Conservation (phyloP, 345 rosid genomes). For the Eucalyptus decipiens region DNA sequence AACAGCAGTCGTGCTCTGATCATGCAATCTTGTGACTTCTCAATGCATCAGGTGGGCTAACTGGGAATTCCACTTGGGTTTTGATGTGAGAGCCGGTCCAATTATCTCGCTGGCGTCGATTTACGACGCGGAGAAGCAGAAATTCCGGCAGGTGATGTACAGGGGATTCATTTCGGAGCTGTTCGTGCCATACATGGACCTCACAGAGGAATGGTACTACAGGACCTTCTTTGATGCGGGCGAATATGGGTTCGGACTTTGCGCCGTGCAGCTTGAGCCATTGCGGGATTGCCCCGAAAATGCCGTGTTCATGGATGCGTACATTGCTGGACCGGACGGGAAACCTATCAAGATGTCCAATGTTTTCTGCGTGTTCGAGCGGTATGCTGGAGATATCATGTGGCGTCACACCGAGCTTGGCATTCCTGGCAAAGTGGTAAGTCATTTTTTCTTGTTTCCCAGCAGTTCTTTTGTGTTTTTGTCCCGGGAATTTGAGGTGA, state of each 20-base stretch:
- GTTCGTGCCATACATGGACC: conserved; percentile 83
- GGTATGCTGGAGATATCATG: conserved; percentile 42
- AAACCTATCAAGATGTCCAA: conserved; percentile 26
- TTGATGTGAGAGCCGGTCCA: conserved; percentile 45
- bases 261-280: conserved; percentile 43
- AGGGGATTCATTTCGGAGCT: conserved; percentile 72
- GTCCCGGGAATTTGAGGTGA: neutral
- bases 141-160: conserved; percentile 32
- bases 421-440: conserved; percentile 69
- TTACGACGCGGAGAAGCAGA: conserved; percentile 17
- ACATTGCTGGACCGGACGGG: conserved; percentile 51
- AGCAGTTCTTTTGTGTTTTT: neutral
- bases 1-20: neutral
- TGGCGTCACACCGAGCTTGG: conserved; percentile 64
- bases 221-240: conserved; percentile 74
- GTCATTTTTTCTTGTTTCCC: neutral
- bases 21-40: neutral
- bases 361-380: conserved; percentile 58
- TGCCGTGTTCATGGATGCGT: conserved; percentile 46
- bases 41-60: conserved; percentile 38
- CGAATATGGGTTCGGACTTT: conserved; percentile 68
- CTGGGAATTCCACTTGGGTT: conserved; percentile 76
- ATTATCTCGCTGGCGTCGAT: conserved; percentile 55
- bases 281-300: conserved; percentile 53
- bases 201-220: conserved; percentile 67